Base-by-base conservation (phyloP, 305 asterid species). In the Lippia alba region DNA sequence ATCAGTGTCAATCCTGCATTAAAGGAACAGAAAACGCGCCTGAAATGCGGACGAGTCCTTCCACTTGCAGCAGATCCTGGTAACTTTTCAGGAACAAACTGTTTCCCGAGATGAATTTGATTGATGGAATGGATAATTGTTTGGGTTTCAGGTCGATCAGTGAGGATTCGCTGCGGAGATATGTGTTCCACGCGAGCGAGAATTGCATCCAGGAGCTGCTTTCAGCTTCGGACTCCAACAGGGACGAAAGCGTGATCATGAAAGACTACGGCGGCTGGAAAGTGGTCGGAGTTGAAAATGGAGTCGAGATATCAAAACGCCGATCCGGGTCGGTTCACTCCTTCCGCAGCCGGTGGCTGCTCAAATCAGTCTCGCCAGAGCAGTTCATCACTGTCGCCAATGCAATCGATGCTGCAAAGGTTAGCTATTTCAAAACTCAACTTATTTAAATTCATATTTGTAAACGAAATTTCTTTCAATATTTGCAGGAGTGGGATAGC, bases 201-300 rank as follows among this genome's bases (percentile, higher is more conserved):
- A 92, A 83, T 12, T 92, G 97, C 84, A 92, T 92, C 12, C 98
- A 92, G 33, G 98, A 92, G n/a, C 58, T 92, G 40, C 88, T 92
- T 10, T 90, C 97, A 24, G 97, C 97, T 36, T 88, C 96, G 4
- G 96, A 89, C 48, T 82, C 90, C 44, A 79, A 80, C 72, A 78
- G 71, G 70, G 75, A 40, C 19, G 85, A 83, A 65, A 71, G 49
- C 64, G 15, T 64, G 1, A 33, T 15, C 1, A 46, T 19, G 41
- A 40, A 66, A 17, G 96, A 83, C 54, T 94, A 83, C 56, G 89
- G 85, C 0, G 89, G 85, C 0, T 92, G 98, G 98, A 87, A 92
- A 75, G 78, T 82, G 16, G 81, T 90, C 7, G 87, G 82, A 0
- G 17, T 73, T 30, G 88, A 85, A 53, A 84, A 88, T 51, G 98